Conservation (phyloP, 805 yeast genomes). For the Candida chauliodis region DNA sequence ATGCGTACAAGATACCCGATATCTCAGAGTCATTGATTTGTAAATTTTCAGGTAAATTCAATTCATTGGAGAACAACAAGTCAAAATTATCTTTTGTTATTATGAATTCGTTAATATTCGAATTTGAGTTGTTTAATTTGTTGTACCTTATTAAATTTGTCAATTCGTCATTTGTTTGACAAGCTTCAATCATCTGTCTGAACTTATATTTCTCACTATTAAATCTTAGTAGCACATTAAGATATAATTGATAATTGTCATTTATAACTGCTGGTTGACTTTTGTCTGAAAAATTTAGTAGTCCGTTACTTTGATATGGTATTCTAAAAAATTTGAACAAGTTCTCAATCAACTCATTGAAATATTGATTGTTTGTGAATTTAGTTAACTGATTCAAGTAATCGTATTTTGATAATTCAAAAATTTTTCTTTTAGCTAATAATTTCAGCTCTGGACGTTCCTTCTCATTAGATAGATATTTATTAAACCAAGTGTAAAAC, state of each 20-base stretch:
- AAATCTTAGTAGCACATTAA: conserved; percentile 32
- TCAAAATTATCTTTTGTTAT: conserved; percentile 28
- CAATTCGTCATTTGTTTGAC: conserved; percentile 37
- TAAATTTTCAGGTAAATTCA: conserved; percentile 5
- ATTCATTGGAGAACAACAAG: conserved; percentile 20
- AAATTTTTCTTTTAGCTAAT: conserved; percentile 30
- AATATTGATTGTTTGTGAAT: conserved; percentile 37
- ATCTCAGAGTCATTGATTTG: conserved; percentile 23
- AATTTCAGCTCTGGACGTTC: conserved; percentile 41
- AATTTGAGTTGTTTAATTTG: conserved; percentile 16
- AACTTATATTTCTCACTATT: conserved; percentile 40
- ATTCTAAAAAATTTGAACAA: conserved; percentile 32
- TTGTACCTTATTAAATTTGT: conserved; percentile 28
- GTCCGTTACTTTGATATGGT: conserved; percentile 10
- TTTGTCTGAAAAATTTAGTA: conserved; percentile 15
- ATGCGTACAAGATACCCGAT: conserved; percentile 52
- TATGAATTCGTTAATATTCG: conserved; percentile 13
- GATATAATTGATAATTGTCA: conserved; percentile 26
- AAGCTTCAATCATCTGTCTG: conserved; percentile 39
- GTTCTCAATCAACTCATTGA: conserved; percentile 34
- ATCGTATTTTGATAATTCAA: conserved; percentile 44
- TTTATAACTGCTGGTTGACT: conserved; percentile 12
- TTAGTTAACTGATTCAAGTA: conserved; percentile 40
- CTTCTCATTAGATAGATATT: conserved; percentile 40
- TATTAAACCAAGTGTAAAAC: conserved; percentile 41